Evolutionary conservation across 345 rosid species (phyloP).

Genomic region (Syzygium oleosum): DNA sequence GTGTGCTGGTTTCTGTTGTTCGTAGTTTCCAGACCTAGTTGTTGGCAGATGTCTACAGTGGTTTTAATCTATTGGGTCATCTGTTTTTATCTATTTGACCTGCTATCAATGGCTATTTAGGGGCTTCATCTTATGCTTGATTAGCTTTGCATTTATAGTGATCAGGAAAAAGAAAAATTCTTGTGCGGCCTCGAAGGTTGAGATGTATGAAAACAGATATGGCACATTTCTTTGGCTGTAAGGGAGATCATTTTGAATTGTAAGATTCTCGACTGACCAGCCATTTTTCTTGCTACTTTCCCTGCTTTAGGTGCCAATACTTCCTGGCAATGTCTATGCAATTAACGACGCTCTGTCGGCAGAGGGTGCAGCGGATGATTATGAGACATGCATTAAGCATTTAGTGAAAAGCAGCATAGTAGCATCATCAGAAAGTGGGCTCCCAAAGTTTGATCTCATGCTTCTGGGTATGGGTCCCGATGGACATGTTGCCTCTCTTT

Average conservation of each 20-base stretch:
- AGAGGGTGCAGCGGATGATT: conserved; percentile 84
- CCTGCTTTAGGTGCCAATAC: conserved; percentile 45
- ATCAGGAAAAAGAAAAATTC: background rate
- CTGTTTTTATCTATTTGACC: background rate
- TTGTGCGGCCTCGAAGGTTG: background rate
- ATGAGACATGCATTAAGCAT: conserved; percentile 64
- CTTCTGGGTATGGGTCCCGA: conserved; percentile 94
- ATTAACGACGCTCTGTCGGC: conserved; percentile 72
- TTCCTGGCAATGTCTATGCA: conserved; percentile 55
- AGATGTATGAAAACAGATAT: background rate
- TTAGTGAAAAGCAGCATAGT: conserved; percentile 31
- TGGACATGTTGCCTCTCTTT: conserved; percentile 80
- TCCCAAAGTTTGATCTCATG: conserved; percentile 80
- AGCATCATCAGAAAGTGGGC: conserved; percentile 36
- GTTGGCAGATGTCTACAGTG: background rate
- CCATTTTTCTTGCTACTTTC: background rate
- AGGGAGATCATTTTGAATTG: background rate
- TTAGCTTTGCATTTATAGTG: background rate
- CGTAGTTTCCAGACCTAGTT: background rate
- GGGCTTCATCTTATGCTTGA: background rate
- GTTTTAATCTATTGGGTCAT: background rate
- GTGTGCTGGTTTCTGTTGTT: background rate
- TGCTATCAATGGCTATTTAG: background rate
- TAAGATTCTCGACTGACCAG: background rate
- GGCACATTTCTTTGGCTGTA: background rate